Base-by-base conservation (phyloP, 306 rosid species). In the Pyrus communis region DNA sequence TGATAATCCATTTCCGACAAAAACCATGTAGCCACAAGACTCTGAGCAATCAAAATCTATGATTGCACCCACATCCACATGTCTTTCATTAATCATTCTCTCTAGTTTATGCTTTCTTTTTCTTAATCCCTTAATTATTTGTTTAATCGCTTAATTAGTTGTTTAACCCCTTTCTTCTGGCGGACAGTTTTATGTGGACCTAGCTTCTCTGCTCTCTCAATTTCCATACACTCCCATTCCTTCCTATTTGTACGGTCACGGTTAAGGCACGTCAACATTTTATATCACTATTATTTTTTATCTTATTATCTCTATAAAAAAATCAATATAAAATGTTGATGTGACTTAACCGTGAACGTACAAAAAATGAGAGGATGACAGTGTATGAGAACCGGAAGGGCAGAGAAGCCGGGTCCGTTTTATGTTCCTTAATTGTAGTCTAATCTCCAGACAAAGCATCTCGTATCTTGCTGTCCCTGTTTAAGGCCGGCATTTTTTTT, bases 51-150 rank as follows among this genome's bases (percentile, higher is more conserved):
- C 9, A 19, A 35, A 61, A 54, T 35, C 51, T 52, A 81, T 81
- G 69, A 76, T 81, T 76, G 65, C 70, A 52, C 65, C 68, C 81
- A 76, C 78, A 57, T 76, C 54, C 81, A 76, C 78, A 57, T 76
- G 81, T 76, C 68, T 33, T 33, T 74, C 69, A n/a, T 22, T 61
- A 22, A 58, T 42, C 77, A 55, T 35, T 71, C 45, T 25, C 6
- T 25, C 33, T 11, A 19, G 38, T 10, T 69, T 51, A 19, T 11
- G 43, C 7, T 49, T 28, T 13, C 4, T 66, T 5, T 74, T 59
- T 71, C 9, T 54, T 54, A 54, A 21, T 54, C 17, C 17, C 17
- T 68, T 33, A 21, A 19, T 21, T 21, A 55, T 19, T 18, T 55
- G 25, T 55, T 81, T 54, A 15, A 57, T 35, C n/a, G 27, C 17